Conservation (phyloP, 352 stramenopile species). For the Globisporangium cystogenes region DNA sequence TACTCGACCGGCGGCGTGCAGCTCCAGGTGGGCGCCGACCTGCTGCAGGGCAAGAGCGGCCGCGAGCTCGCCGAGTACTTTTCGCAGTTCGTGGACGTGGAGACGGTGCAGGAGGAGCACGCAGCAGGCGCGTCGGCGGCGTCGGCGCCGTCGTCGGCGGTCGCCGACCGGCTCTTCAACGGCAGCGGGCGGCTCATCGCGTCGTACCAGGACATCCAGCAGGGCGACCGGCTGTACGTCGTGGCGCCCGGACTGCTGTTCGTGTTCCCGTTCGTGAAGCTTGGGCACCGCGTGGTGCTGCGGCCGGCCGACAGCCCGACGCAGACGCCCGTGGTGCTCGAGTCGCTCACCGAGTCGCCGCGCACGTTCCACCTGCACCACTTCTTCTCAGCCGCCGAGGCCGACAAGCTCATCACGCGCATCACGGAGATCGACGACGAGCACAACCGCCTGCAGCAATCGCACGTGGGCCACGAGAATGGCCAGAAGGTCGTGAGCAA, state of each 20-base stretch:
- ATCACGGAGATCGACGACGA: constrained; percentile 82
- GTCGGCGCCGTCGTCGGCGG: constrained; percentile 15
- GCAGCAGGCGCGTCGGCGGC: not conserved
- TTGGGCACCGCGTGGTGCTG: constrained; percentile 67
- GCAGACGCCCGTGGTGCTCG: constrained; percentile 53
- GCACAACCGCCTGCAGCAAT: constrained; percentile 78
- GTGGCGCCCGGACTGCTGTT: constrained; percentile 70
- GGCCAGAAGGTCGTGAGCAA: constrained; percentile 64
- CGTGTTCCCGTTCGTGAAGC: constrained; percentile 76
- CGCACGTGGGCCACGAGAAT: constrained; percentile 63
- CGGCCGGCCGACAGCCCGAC: constrained; percentile 47
- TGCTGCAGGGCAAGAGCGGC: constrained; percentile 42
- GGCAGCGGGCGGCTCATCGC: constrained; percentile 47
- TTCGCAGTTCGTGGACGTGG: constrained; percentile 75
- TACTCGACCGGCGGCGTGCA: constrained; percentile 70
- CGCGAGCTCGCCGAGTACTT: constrained; percentile 70
- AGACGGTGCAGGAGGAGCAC: constrained; percentile 25
- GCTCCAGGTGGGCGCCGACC: constrained; percentile 55
- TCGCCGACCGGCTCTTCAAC: constrained; percentile 74
- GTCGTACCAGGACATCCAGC: constrained; percentile 45
- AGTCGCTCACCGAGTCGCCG: constrained; percentile 75
- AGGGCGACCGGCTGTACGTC: constrained; percentile 61
- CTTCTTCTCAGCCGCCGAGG: constrained; percentile 82
- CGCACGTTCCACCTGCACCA: constrained; percentile 85
- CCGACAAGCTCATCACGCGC: constrained; percentile 71